Evolutionary conservation across 2,329 filamentous ascomycete species (phyloP), one percentile per base, ranked within the genome.

Genomic region (Fusarium nisikadoi): DNA sequence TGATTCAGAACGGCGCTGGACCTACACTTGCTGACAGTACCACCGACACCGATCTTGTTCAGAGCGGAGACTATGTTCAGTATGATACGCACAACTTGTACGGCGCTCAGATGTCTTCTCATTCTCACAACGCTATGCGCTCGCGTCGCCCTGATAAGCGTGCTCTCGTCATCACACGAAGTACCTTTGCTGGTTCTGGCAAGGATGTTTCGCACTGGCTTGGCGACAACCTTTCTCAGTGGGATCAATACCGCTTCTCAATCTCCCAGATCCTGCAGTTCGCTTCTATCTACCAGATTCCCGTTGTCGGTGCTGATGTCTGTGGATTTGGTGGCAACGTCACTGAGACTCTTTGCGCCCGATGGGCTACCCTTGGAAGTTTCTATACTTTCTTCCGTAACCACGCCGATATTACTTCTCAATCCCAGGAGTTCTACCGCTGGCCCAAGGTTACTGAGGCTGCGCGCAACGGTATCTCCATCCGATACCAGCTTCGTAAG

Each of bases 41-140:
- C 4, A 62, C 70, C 6, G 72, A 76, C n/a, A 76, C 75, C 13
- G 75, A 76, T 31, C 68, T 76, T 9, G 66, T 76, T 1, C 74
- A 76, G 50, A 63, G 57, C 5, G 64, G 73, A 8, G 73, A 59
- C 0, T 76, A 75, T 8, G 49, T 67, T 10, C 73, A 76, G 53
- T 75, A 75, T 14, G 93, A 95, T 73, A 92, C 90, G 0, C 93
- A 95, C 79, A 94, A 94, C 74, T 80, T 94, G 3, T 94, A 93
- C 79, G 93, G 93, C 2, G 88, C 88, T 12, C 90, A 93, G 90
- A 95, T 94, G 92, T 92, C 90, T 3, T 85, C 23, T 83, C 88
- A 8, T 13, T 92, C 91, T 1, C 87, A 89, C 57, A 80, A 86
- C 17, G 90, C 93, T 3, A 93, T 95, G 92, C 80, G 89, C 11